Evolutionary conservation across 306 rosid genomes (phyloP).

Genomic region (Styphnolobium japonicum): DNA sequence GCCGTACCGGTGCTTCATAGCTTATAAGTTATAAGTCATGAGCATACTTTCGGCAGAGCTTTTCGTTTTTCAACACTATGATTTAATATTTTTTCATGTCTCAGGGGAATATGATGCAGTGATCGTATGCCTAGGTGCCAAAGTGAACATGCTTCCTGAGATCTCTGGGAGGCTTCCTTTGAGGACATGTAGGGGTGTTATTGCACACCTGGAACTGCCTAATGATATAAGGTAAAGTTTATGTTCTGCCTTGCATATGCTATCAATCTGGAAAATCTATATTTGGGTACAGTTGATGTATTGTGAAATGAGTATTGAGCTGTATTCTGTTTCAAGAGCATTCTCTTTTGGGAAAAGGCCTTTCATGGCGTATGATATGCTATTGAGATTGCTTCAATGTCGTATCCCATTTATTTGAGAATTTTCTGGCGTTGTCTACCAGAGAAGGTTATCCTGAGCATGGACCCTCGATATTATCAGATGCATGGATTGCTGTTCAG

Average conservation of each 20-base stretch:
- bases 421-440: conserved; percentile 28
- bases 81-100: neutral
- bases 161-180: conserved; percentile 85
- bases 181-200: conserved; percentile 89
- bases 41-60: neutral
- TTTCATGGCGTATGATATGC: neutral
- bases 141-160: conserved; percentile 74
- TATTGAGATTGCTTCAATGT: neutral
- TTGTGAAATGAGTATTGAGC: neutral
- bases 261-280: neutral
- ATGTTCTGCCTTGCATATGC: neutral
- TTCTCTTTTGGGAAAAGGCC: neutral
- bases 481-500: conserved; percentile 84
- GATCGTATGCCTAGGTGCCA: conserved; percentile 83
- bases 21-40: too few species aligned
- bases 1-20: too few species aligned
- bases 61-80: neutral
- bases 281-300: neutral
- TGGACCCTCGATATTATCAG: conserved; percentile 81
- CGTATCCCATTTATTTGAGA: neutral
- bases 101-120: conserved; percentile 84
- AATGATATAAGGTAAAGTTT: conserved; percentile 49
- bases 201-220: conserved; percentile 69
- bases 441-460: conserved; percentile 62
- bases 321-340: neutral